Evolutionary conservation across 2,329 filamentous ascomycete genomes (phyloP), one percentile per base, ranked within the genome.

Genomic region (Lasiodiplodia gonubiensis): DNA sequence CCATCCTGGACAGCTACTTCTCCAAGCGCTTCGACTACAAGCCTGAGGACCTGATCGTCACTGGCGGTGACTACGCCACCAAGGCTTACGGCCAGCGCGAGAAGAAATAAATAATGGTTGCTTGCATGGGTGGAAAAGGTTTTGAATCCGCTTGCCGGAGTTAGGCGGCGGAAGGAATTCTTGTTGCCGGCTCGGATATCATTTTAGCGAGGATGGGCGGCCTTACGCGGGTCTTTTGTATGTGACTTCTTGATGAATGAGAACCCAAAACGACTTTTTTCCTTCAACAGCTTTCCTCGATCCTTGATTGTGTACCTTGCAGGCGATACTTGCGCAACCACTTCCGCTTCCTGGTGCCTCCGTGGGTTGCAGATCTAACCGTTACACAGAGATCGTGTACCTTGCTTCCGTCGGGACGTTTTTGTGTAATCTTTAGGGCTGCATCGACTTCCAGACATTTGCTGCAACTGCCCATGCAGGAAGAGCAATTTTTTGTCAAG

Each of bases 1-100:
- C 86, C 72, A 98, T 99, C 78, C 86, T 99, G 69, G 86, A 94
- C 72, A 93, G 90, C 82, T 99, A 98, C 87, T 92, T 97, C 80
- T 88, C 86, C 72, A 94, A 94, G 74, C 90, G 89, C 78, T 83
- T 92, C 78, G 94, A 98, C 85, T 99, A 99, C 87, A 86, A 87
- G 72, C 88, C 90, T 67, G 85, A 97, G 85, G 95, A 99, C 78
- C 84, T 99, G 74, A 99, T 99, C 74, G 92, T 97, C 71, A 83
- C 92, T 82, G 83, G 87, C 73, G 95, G 95, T 74, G 92, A 97
- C 80, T 99, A 98, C 80, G 94, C 93, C 72, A 98, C 95, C 78
- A 95, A 92, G 88, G 88, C 94, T 35, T 97, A 97, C 78, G 94
- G 94, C 69, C 88, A 95, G 86, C 85, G 90, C 68, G 82, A 82